phyloP scores from a whole-genome alignment of 2,329 filamentous ascomycete species.

The Simplicillium aogashimaense region DNA sequence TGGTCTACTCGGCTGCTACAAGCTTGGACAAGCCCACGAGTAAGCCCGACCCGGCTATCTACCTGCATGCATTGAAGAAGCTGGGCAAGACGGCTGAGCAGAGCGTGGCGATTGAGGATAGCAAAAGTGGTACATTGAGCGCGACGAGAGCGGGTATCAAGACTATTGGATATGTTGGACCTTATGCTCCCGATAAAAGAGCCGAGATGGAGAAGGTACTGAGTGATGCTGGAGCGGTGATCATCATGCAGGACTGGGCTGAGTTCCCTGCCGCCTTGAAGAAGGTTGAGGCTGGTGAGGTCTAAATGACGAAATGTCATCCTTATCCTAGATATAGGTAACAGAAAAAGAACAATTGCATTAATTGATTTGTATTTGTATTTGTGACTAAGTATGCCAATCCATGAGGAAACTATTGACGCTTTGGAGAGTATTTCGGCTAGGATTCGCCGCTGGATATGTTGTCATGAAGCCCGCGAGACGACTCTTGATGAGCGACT shows the following conservation, averaged over 20 bases:
- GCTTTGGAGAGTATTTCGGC: slow-evolving; percentile 75
- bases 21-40: slow-evolving; percentile 70
- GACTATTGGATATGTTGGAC: slow-evolving; percentile 77
- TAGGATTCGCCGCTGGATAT: slow-evolving; percentile 73
- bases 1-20: slow-evolving; percentile 74
- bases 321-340: slow-evolving; percentile 3
- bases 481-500: slow-evolving; percentile 65
- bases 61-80: slow-evolving; percentile 65
- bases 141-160: slow-evolving; percentile 66
- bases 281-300: slow-evolving; percentile 32
- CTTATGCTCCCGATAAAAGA: slow-evolving; percentile 54
- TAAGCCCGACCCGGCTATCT: slow-evolving; percentile 87
- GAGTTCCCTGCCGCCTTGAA: slow-evolving; percentile 40
- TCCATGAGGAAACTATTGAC: slow-evolving; percentile 85
- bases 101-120: slow-evolving; percentile 79
- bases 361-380: no score
- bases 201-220: slow-evolving; percentile 56
- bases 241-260: slow-evolving; percentile 52
- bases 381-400: slow-evolving; percentile 21
- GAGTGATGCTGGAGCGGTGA: slow-evolving; percentile 48
- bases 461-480: slow-evolving; percentile 76
- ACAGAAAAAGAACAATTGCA: no score
- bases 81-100: slow-evolving; percentile 63
- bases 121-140: slow-evolving; percentile 73
- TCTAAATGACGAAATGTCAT: slow-evolving; percentile 11